A percentile compares a stretch with the other conserved stretches of the same genome.
These are phyloP conservation scores for Adiantum capillusveneris DNA, from an alignment of 75 land plant genomes.

Conservation along the genomic window DNA sequence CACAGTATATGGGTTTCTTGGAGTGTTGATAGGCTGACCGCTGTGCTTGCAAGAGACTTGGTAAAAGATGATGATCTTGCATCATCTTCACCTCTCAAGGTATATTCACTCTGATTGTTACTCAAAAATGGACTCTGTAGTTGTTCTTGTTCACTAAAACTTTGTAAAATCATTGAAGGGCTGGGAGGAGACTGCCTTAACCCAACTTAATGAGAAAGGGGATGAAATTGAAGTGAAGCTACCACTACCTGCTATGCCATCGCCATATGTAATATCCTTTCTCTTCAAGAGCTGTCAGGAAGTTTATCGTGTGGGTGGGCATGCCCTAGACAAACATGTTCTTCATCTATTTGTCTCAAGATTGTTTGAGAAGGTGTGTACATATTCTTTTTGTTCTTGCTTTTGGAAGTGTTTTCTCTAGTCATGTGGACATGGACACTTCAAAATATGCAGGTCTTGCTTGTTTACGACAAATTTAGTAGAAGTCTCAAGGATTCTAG, in stretches of 20 bases:
- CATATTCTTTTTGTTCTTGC: no score
- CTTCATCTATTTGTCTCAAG: conserved; percentile 67
- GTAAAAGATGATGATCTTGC: conserved; percentile 65
- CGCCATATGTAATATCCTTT: conserved; percentile 72
- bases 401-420: background rate
- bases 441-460: conserved; percentile 49
- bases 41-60: conserved; percentile 46
- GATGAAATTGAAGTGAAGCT: conserved; percentile 61
- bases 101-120: conserved; percentile 17
- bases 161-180: conserved; percentile 37
- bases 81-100: conserved; percentile 55
- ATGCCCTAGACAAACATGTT: conserved; percentile 81
- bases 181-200: conserved; percentile 87
- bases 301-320: conserved; percentile 87
- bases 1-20: conserved; percentile 84
- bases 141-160: background rate
- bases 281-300: conserved; percentile 85
- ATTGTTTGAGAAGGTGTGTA: conserved; percentile 66
- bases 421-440: background rate
- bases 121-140: background rate
- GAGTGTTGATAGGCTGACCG: conserved; percentile 64
- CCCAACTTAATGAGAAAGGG: conserved; percentile 56
- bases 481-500: conserved; percentile 22
- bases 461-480: conserved; percentile 54
- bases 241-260: conserved; percentile 89